Evolutionary conservation across 306 rosid species (phyloP), one percentile per base, ranked within the genome.

Genomic region (Trifolium subterraneum): DNA sequence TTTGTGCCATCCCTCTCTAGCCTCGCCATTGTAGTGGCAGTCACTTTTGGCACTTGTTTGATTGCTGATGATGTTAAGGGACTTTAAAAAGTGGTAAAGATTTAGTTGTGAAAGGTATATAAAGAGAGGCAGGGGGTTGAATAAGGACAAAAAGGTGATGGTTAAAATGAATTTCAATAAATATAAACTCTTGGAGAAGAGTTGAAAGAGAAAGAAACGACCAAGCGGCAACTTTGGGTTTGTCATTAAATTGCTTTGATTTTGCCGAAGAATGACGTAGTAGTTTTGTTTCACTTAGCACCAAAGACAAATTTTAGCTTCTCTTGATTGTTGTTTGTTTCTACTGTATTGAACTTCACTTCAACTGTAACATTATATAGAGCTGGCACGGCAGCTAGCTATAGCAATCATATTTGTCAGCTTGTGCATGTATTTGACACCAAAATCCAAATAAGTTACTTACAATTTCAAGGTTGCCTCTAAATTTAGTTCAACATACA

Each of bases 211-310:
- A 73, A 73, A 69, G 58, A 33, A 27, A 61, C 47, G 71, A 66
- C 70, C 19, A 70, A 92, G 84, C 89, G 89, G 87, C 86, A 81
- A 71, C 68, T 35, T 19, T 81, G 91, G 84, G 41, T 18, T 83
- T 82, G 72, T 74, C 90, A 78, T 36, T 76, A 14, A 38, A 48
- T 16, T 68, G 66, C 93, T 47, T 90, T 55, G 96, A 47, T 71
- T 42, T 19, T 68, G 19, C 72, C 88, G 88, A 55, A 52, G 25
- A 41, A 11, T 64, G 50, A 16, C 71, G 60, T 58, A 27, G 60
- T 58, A 27, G 60, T 68, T 76, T 78, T 81, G 82, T 85, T 81
- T 76, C 75, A 63, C 74, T 68, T 65, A 23, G 35, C 64, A 67
- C 52, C 23, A 27, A 64, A 63, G 77, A 80, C 82, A 64, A 64